phyloP scores from a whole-genome alignment of 768 basidiomycete species.

The Clitopilus passeckerianus region DNA sequence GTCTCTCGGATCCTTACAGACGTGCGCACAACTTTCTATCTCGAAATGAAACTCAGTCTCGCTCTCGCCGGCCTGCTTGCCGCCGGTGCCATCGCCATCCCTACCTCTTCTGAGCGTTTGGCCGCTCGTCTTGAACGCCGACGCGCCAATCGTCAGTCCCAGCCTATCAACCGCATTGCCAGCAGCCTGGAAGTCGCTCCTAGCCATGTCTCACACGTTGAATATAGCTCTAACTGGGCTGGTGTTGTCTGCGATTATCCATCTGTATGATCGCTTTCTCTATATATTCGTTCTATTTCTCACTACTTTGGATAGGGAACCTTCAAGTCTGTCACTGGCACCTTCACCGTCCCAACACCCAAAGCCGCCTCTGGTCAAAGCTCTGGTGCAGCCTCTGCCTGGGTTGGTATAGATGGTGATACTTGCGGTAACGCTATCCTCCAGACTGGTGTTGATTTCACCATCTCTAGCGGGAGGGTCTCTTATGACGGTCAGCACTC shows the following conservation, averaged over 20 bases:
- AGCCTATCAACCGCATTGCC: not conserved
- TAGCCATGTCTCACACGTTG: slow-evolving; percentile 16
- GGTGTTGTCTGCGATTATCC: slow-evolving; percentile 24
- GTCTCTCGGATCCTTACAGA: no score
- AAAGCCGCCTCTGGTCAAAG: slow-evolving; percentile 7
- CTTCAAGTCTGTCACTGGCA: slow-evolving; percentile 29
- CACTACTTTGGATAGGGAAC: slow-evolving; percentile 14
- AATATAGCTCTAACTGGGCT: slow-evolving; percentile 30
- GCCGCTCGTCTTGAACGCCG: slow-evolving; percentile 5
- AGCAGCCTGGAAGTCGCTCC: not conserved
- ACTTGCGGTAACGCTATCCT: slow-evolving; percentile 28
- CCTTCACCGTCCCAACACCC: slow-evolving; percentile 26
- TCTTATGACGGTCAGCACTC: slow-evolving; percentile 1
- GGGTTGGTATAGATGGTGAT: slow-evolving; percentile 32
- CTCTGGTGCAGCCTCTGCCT: slow-evolving; percentile 24
- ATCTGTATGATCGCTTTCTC: slow-evolving; percentile 9
- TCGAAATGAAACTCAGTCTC: slow-evolving; percentile 1
- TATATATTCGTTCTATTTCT: not conserved
- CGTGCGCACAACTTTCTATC: no score
- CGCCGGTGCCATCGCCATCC: slow-evolving; percentile 2
- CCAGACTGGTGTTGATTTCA: slow-evolving; percentile 18
- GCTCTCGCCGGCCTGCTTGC: slow-evolving; percentile 1
- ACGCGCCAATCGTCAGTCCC: slow-evolving; percentile 1
- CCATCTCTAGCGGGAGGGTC: not conserved
- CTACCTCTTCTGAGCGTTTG: slow-evolving; percentile 3